A percentile compares a stretch with the other conserved stretches of the same genome.
These are phyloP conservation scores for Fonsecaea multimorphosa DNA, from an alignment of 2,329 filamentous ascomycete genomes.

Conservation along the genomic window DNA sequence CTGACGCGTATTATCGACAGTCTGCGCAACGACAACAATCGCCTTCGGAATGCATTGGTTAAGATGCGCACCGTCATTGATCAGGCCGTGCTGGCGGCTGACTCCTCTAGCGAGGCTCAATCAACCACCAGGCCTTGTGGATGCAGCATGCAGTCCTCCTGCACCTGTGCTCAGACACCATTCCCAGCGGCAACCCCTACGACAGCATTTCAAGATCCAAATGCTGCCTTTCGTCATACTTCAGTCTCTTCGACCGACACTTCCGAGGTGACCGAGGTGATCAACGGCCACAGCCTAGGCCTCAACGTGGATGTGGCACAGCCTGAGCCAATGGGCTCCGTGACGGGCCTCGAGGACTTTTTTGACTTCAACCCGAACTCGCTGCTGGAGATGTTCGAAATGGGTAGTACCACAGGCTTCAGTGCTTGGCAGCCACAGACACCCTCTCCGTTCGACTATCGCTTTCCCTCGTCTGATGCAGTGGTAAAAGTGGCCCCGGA, in stretches of 20 bases:
- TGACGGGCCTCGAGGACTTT: slow-evolving; percentile 27
- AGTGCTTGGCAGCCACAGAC: slow-evolving; percentile 22
- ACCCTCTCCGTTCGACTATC: slow-evolving; percentile 34
- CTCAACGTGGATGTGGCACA: slow-evolving; percentile 10
- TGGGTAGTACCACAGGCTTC: slow-evolving; percentile 17
- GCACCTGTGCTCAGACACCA: slow-evolving; percentile 7
- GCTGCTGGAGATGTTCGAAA: slow-evolving; percentile 32
- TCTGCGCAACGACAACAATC: slow-evolving; percentile 32
- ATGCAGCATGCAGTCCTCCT: slow-evolving; percentile 13
- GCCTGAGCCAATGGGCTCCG: slow-evolving; percentile 3
- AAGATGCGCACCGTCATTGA: slow-evolving; percentile 34
- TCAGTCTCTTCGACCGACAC: slow-evolving; percentile 31
- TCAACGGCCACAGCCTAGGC: slow-evolving; percentile 2
- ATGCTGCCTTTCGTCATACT: slow-evolving; percentile 15
- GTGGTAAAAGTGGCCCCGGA: slow-evolving; percentile 30
- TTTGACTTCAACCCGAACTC: slow-evolving; percentile 31
- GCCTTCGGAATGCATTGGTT: slow-evolving; percentile 32
- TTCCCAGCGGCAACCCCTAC: background rate
- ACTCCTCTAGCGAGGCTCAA: slow-evolving; percentile 5
- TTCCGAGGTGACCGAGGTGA: slow-evolving; percentile 22
- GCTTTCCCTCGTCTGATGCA: slow-evolving; percentile 22
- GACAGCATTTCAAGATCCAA: slow-evolving; percentile 10
- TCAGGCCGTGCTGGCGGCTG: slow-evolving; percentile 26
- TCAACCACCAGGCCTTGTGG: slow-evolving; percentile 14
- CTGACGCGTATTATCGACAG: slow-evolving; percentile 33